Percentiles rank a stretch among this genome's conserved stretches.
Evolutionary conservation across 352 stramenopile genomes (phyloP).

Genomic region (Pythium chondricola): DNA sequence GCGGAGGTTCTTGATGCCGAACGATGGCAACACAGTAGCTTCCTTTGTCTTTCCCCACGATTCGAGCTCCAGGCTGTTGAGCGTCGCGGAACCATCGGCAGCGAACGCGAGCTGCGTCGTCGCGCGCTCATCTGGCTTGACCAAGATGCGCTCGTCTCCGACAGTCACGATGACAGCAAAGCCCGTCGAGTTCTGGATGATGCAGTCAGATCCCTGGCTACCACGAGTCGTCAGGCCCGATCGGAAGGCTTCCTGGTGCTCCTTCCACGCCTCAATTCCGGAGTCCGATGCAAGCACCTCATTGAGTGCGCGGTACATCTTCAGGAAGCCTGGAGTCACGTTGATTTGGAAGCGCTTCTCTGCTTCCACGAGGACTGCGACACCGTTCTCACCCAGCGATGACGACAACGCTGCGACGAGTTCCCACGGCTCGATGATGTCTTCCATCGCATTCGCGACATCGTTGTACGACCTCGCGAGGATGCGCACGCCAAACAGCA

Average conservation of each 20-base stretch:
- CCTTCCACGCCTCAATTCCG: conserved; percentile 33
- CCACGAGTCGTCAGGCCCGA: conserved; percentile 28
- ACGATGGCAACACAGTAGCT: conserved; percentile 36
- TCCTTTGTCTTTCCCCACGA: conserved; percentile 43
- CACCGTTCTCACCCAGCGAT: conserved; percentile 22
- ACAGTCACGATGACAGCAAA: conserved; percentile 46
- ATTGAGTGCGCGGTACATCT: conserved; percentile 71
- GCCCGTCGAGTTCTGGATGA: conserved; percentile 71
- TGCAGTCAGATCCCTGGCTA: conserved; percentile 35
- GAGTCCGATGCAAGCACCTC: conserved; percentile 67
- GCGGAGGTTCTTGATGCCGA: conserved; percentile 56
- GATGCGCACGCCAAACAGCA: conserved; percentile 26
- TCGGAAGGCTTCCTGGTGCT: conserved; percentile 59
- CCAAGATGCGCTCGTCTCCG: conserved; percentile 26
- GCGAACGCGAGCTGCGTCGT: conserved; percentile 26
- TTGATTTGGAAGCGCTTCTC: conserved; percentile 38
- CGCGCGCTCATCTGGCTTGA: conserved; percentile 38
- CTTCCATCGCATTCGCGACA: conserved; percentile 28
- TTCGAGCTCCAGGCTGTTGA: conserved; percentile 53
- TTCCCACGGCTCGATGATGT: conserved; percentile 36
- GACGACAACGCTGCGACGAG: conserved; percentile 22
- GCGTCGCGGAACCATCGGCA: conserved; percentile 25
- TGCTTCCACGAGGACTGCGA: conserved; percentile 25
- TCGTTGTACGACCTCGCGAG: conserved; percentile 29
- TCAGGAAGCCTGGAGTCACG: conserved; percentile 35